A percentile compares a stretch with the other conserved stretches of the same genome.
Evolutionary conservation across 768 basidiomycete species (phyloP).

Genomic region (Mycena alexandri): DNA sequence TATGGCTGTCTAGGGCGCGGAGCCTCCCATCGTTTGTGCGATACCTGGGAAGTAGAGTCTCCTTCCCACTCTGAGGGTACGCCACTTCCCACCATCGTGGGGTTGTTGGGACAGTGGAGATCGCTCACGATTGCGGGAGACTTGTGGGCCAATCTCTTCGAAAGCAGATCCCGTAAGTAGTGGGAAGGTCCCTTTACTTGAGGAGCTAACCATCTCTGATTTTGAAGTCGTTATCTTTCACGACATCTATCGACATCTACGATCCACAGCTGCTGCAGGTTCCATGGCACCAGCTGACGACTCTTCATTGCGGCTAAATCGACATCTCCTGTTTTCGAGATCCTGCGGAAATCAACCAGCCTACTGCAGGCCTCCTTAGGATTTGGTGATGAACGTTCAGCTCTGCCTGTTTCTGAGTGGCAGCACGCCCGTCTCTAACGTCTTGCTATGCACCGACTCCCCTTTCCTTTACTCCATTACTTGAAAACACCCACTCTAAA

Average conservation of each 20-base stretch:
- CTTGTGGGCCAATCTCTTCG: background rate
- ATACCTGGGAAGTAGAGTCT: background rate
- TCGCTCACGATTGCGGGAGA: background rate
- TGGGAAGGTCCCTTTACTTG: background rate
- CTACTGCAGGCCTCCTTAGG: conserved; percentile 1
- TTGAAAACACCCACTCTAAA: conserved; percentile 20
- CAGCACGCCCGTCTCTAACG: conserved; percentile 13
- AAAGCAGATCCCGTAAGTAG: no score
- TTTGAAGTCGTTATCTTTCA: background rate
- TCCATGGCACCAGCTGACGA: conserved; percentile 11
- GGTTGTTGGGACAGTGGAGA: conserved; percentile 2
- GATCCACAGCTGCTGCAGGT: background rate
- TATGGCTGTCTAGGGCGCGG: conserved; percentile 7
- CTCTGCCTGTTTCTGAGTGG: background rate
- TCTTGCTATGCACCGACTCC: background rate
- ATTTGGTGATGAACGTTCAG: background rate
- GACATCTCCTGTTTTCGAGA: background rate
- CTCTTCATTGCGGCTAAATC: background rate
- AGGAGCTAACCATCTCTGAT: background rate
- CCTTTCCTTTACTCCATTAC: background rate
- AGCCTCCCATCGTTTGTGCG: background rate
- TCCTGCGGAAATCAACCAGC: background rate
- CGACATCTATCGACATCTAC: background rate
- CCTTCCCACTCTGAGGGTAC: background rate
- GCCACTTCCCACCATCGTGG: background rate